phyloP scores from a whole-genome alignment of 208 protist genomes.

The Trypanosoma rangeli region DNA sequence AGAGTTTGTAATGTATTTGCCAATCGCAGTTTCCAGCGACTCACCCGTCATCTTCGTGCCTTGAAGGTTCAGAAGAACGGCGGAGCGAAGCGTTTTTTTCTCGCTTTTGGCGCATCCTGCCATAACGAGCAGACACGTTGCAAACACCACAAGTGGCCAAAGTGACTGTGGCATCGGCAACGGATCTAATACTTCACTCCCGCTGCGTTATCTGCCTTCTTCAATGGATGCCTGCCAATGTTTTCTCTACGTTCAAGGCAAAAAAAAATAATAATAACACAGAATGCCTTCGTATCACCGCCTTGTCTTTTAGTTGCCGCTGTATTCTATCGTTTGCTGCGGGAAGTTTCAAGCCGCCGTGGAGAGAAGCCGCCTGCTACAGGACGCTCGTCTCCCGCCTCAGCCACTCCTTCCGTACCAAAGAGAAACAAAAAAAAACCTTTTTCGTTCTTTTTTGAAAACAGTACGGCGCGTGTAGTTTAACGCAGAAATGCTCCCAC shows the following conservation, averaged over 20 bases:
- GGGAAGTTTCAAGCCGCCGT: too few species aligned
- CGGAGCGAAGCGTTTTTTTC: slow-evolving; percentile 21
- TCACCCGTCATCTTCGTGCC: slow-evolving; percentile 37
- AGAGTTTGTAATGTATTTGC: slow-evolving; percentile 29
- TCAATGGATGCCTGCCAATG: neutral
- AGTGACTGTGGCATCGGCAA: neutral
- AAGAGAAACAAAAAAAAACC: too few species aligned
- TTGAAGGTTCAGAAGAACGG: slow-evolving; percentile 56
- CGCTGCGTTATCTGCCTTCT: neutral
- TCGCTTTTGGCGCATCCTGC: neutral
- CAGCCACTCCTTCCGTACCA: too few species aligned
- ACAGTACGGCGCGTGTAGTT: too few species aligned
- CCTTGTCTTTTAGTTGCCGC: neutral
- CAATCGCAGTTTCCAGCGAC: slow-evolving; percentile 33
- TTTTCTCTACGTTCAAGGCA: neutral
- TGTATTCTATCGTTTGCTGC: neutral
- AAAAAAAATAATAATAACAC: neutral
- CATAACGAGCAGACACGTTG: neutral
- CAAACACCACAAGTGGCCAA: neutral
- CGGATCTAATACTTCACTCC: neutral
- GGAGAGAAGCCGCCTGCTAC: too few species aligned
- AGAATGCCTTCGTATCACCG: neutral
- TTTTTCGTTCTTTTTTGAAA: too few species aligned
- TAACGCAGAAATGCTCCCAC: too few species aligned
- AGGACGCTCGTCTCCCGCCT: too few species aligned